These are phyloP conservation scores for Ceratocystiopsis minuta DNA, from an alignment of 2,329 filamentous ascomycete genomes.

Conservation along the genomic window DNA sequence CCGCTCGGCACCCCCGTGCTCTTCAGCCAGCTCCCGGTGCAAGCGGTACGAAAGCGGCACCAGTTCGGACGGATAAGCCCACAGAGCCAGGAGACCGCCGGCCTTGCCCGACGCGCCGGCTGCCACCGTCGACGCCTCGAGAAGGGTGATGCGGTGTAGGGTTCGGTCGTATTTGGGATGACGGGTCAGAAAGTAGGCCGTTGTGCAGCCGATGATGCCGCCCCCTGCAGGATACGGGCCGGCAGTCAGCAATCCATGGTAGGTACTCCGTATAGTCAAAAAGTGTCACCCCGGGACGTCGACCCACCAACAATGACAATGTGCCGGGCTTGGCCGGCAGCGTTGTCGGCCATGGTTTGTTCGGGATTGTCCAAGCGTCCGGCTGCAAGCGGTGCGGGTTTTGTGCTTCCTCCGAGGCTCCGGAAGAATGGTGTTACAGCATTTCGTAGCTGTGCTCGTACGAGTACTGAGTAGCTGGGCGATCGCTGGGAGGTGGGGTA, in stretches of 20 bases:
- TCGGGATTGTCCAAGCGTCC: too few species aligned
- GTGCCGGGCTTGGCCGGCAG: slow-evolving; percentile 2
- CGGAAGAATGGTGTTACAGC: too few species aligned
- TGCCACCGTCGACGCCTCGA: slow-evolving; percentile 72
- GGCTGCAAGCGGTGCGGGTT: too few species aligned
- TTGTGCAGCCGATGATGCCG: slow-evolving; percentile 82
- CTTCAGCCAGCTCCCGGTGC: slow-evolving; percentile 66
- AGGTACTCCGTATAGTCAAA: too few species aligned
- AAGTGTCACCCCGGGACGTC: background rate
- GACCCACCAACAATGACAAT: slow-evolving; percentile 27
- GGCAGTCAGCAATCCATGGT: too few species aligned
- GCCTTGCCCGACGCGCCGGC: slow-evolving; percentile 91
- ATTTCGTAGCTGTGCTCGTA: too few species aligned
- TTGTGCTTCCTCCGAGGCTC: too few species aligned
- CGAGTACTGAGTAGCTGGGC: too few species aligned
- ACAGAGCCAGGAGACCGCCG: slow-evolving; percentile 72
- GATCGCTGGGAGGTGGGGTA: too few species aligned
- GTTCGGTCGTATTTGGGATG: slow-evolving; percentile 63
- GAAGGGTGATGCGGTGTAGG: slow-evolving; percentile 61
- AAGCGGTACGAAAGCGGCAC: slow-evolving; percentile 74
- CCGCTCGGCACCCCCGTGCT: slow-evolving; percentile 56
- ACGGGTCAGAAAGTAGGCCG: slow-evolving; percentile 77
- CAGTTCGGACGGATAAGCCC: slow-evolving; percentile 75
- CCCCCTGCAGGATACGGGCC: slow-evolving; percentile 38
- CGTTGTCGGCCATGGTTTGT: slow-evolving; percentile 1